phyloP scores from a whole-genome alignment of 441 rosid genomes.

The Adansonia madagascariensis region DNA sequence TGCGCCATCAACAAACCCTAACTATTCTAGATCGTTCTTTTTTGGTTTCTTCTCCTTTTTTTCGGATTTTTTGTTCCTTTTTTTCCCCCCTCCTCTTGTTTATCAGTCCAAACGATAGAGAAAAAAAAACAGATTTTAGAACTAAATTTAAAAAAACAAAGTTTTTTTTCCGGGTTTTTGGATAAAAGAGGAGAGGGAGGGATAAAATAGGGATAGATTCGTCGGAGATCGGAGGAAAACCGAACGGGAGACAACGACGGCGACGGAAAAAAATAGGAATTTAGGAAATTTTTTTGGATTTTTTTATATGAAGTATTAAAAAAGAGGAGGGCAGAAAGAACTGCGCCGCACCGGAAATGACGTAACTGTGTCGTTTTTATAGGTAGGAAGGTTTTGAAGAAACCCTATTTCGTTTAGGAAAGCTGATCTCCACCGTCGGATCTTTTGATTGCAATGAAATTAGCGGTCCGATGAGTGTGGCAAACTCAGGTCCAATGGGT shows the following conservation, averaged over 20 bases:
- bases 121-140: slow-evolving; percentile 3
- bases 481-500: neutral
- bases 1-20: slow-evolving; percentile 53
- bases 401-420: slow-evolving; percentile 39
- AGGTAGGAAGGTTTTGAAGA: slow-evolving; percentile 9
- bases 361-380: slow-evolving; percentile 36
- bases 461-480: neutral
- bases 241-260: slow-evolving; percentile 24
- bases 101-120: slow-evolving; percentile 26
- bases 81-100: slow-evolving; percentile 29
- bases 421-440: slow-evolving; percentile 25
- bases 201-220: slow-evolving; percentile 43
- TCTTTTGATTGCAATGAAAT: neutral
- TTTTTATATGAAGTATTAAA: neutral
- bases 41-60: neutral
- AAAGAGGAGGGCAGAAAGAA: slow-evolving; percentile 52
- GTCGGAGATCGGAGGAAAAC: slow-evolving; percentile 34
- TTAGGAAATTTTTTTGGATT: slow-evolving; percentile 23
- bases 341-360: slow-evolving; percentile 54
- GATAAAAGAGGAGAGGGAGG: slow-evolving; percentile 28
- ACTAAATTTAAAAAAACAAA: neutral
- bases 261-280: slow-evolving; percentile 12
- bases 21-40: slow-evolving; percentile 34
- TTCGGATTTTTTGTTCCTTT: slow-evolving; percentile 12
- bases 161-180: neutral